Percentiles rank a stretch among this genome's conserved stretches.
phyloP scores from a whole-genome alignment of 768 basidiomycete species.

The Antrodiella citrinella region DNA sequence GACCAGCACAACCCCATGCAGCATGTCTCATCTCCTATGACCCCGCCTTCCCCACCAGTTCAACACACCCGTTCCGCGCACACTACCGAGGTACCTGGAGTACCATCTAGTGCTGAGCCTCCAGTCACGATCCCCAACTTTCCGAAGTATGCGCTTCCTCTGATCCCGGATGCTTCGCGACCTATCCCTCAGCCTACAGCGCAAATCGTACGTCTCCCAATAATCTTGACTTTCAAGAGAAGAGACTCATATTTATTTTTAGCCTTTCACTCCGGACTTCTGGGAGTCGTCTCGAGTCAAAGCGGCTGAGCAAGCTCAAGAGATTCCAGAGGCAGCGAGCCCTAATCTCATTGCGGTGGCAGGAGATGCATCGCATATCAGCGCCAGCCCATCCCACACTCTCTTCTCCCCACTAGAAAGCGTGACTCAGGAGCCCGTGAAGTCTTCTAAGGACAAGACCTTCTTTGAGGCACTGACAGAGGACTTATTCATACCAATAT shows the following conservation, averaged over 20 bases:
- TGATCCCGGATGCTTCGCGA: slow-evolving; percentile 51
- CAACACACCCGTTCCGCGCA: slow-evolving; percentile 20
- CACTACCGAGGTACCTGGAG: slow-evolving; percentile 30
- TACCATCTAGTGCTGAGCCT: slow-evolving; percentile 30
- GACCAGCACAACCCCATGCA: slow-evolving; percentile 27
- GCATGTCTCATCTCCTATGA: slow-evolving; percentile 7
- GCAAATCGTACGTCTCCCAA: slow-evolving; percentile 48
- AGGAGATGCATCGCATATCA: slow-evolving; percentile 37
- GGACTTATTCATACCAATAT: slow-evolving; percentile 28
- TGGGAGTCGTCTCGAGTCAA: slow-evolving; percentile 42
- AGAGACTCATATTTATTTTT: no score
- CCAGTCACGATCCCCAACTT: slow-evolving; percentile 14
- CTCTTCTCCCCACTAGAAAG: slow-evolving; percentile 22
- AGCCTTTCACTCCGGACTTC: slow-evolving; percentile 58
- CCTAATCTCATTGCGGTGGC: slow-evolving; percentile 48
- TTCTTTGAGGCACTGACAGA: slow-evolving; percentile 30
- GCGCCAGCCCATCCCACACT: slow-evolving; percentile 39
- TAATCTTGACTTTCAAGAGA: slow-evolving; percentile 7
- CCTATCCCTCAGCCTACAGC: slow-evolving; percentile 35
- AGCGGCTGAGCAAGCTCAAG: slow-evolving; percentile 17
- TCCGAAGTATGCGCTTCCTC: slow-evolving; percentile 31
- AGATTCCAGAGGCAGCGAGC: slow-evolving; percentile 16
- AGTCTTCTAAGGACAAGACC: slow-evolving; percentile 9
- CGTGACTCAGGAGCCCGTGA: slow-evolving; percentile 4
- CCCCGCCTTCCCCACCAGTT: slow-evolving; percentile 7